These are phyloP conservation scores for Eucalyptus victrix DNA, from an alignment of 345 rosid genomes.

Conservation along the genomic window DNA sequence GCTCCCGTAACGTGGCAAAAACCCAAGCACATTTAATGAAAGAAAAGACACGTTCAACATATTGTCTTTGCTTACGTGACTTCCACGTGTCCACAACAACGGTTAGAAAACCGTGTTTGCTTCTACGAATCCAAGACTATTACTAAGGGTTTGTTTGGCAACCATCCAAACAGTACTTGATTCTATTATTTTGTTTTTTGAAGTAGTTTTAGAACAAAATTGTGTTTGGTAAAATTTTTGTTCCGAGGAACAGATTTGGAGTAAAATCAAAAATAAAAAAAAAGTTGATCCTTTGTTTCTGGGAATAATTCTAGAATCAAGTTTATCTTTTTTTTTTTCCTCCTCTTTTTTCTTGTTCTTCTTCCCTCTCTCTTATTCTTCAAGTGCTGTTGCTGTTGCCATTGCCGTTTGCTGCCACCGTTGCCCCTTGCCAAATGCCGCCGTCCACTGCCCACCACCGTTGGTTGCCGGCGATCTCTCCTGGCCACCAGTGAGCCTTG, in stretches of 20 bases:
- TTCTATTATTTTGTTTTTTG: rapidly evolving
- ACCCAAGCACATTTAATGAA: neutral
- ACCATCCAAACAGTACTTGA: rapidly evolving
- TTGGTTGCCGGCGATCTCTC: rapidly evolving
- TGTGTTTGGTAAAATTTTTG: too few species aligned
- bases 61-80: neutral
- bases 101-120: too few species aligned
- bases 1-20: neutral
- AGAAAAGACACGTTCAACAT: neutral
- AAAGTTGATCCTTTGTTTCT: rapidly evolving
- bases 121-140: too few species aligned
- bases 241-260: rapidly evolving
- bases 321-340: too few species aligned
- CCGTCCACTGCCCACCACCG: rapidly evolving
- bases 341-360: too few species aligned
- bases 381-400: rapidly evolving
- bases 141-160: too few species aligned
- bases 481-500: too few species aligned
- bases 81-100: neutral
- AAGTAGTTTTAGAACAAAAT: too few species aligned
- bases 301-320: too few species aligned
- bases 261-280: too few species aligned
- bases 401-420: too few species aligned
- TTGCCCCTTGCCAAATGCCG: rapidly evolving
- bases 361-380: too few species aligned